Conservation (phyloP, 139 green algal species). For the Penium margaritaceum region DNA sequence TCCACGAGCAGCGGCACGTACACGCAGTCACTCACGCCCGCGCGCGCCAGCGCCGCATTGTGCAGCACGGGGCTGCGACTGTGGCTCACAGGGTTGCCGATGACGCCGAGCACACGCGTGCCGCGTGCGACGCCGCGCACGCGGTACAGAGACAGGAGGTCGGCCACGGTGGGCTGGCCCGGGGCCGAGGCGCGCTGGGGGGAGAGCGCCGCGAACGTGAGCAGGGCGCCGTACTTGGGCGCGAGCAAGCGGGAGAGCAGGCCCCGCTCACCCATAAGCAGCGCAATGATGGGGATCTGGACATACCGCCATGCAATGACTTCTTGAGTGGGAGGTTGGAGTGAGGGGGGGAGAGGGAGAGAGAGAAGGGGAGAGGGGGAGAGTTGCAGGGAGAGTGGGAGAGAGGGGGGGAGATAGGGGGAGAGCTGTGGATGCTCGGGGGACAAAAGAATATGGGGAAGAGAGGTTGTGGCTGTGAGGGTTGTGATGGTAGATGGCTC, state of each 20-base stretch:
- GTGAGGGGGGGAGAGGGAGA: not conserved
- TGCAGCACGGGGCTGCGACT: conserved; percentile 55
- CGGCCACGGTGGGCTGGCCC: conserved; percentile 63
- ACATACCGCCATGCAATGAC: no score
- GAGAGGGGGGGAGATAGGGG: not conserved
- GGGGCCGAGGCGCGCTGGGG: conserved; percentile 60
- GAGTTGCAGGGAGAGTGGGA: not conserved
- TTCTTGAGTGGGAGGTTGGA: not conserved
- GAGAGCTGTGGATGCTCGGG: not conserved
- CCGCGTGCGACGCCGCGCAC: not conserved
- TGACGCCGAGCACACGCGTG: conserved; percentile 54
- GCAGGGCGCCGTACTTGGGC: conserved; percentile 82
- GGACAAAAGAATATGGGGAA: not conserved
- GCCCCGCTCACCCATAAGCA: conserved; percentile 87
- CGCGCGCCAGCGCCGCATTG: conserved; percentile 41
- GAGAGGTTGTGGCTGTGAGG: not conserved
- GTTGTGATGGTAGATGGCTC: not conserved
- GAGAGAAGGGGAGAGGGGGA: not conserved
- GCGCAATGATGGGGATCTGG: conserved; percentile 59
- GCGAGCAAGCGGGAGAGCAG: conserved; percentile 77
- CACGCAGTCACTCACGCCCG: conserved; percentile 72
- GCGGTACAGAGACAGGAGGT: conserved; percentile 59
- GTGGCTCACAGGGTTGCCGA: conserved; percentile 79
- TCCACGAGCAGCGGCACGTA: conserved; percentile 94
- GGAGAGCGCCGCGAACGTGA: conserved; percentile 87